phyloP scores from a whole-genome alignment of 2,329 filamentous ascomycete genomes.

The Camillea tinctor region DNA sequence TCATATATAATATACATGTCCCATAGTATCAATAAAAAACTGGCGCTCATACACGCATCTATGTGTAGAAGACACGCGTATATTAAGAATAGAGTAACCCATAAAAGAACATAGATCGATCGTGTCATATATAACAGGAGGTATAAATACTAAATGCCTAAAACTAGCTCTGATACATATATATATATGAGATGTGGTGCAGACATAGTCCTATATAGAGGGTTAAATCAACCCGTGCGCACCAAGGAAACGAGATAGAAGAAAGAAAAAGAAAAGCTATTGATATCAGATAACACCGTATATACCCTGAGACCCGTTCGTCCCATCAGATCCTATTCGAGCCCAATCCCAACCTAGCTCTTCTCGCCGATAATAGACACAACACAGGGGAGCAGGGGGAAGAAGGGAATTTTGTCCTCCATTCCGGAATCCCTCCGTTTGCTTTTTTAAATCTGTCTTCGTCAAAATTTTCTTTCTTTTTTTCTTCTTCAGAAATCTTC shows the following conservation, averaged over 20 bases:
- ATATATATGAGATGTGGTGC: neutral
- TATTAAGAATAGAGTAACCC: neutral
- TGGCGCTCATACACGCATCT: neutral
- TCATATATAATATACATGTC: too few species aligned
- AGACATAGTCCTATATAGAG: neutral
- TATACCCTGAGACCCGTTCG: neutral
- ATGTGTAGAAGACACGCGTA: neutral
- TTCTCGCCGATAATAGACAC: neutral
- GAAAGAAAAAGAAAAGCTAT: neutral
- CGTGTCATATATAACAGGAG: neutral
- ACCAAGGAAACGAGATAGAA: too few species aligned
- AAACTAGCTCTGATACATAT: neutral
- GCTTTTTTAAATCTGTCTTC: neutral
- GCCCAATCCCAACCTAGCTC: neutral
- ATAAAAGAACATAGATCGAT: neutral
- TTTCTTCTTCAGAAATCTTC: neutral
- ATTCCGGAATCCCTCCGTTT: neutral
- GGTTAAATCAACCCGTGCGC: neutral
- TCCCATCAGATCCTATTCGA: neutral
- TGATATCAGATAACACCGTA: neutral
- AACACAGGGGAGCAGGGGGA: neutral
- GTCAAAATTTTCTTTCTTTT: neutral
- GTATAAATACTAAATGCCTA: neutral
- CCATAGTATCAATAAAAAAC: too few species aligned
- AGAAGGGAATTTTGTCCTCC: neutral